Evolutionary conservation across 106 monocot species (phyloP), one percentile per base, ranked within the genome.

Genomic region (Dendrobium chrysotoxum): DNA sequence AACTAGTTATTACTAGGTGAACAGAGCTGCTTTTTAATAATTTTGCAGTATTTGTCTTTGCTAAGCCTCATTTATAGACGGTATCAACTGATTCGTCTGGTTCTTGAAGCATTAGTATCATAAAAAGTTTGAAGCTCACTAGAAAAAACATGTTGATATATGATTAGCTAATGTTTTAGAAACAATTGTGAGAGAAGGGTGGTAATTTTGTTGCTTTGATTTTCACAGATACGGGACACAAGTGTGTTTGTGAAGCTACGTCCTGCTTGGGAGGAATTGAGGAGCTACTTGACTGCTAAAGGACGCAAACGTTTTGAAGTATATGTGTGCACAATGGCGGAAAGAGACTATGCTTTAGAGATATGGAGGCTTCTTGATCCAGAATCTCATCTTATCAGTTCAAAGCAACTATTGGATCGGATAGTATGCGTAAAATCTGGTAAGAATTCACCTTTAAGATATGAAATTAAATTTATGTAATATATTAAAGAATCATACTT

Each of bases 291-390:
- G 58, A 96, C 89, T 65, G 96, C 96, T 5, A 96, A 94, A 81
- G 96, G 96, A n/a, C 93, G 96, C 40, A 96, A 94, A 76, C 74
- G 96, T 28, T 96, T 96, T 89, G 96, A 96, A 87, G 96, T 96
- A 79, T 94, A 82, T 92, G 96, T 96, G 21, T 96, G 96, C 80
- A 96, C 96, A 57, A 94, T 96, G 96, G 96, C 96, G 67, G 96
- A 96, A 87, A 86, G 94, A 90, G 96, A 96, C 68, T 96, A 96
- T 86, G 96, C 96, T 57, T 77, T 94, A 68, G 96, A 96, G 86
- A 96, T 96, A 83, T 96, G 96, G 96, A 92, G 96, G 78, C 96
- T 96, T 87, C 96, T 96, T 80, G 96, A 96, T 55, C 96, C 96
- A 17, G 96, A 92, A 86, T 75, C 83, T n/a, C 76, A 86, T 75